These are phyloP conservation scores for Ogataea nonfermentans DNA, from an alignment of 805 yeast genomes.

Conservation along the genomic window DNA sequence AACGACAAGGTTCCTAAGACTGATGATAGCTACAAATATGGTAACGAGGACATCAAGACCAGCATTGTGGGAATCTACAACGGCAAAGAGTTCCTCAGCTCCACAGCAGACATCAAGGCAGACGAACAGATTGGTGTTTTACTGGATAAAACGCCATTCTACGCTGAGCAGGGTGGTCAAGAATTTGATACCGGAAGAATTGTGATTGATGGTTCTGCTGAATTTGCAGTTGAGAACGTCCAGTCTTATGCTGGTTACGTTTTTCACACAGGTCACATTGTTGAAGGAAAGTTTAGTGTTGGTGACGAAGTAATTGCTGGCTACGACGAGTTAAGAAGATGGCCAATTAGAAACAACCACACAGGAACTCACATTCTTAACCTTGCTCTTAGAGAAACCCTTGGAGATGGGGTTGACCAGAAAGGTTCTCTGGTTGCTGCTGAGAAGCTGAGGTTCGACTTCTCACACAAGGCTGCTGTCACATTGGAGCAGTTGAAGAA, in stretches of 20 bases:
- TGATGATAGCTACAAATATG: constrained; percentile 78
- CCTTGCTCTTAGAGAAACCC: constrained; percentile 78
- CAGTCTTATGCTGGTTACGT: constrained; percentile 94
- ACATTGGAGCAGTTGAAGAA: constrained; percentile 64
- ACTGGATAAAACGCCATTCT: constrained; percentile 88
- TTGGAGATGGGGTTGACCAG: constrained; percentile 90
- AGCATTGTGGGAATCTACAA: constrained; percentile 68
- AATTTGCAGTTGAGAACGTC: constrained; percentile 87
- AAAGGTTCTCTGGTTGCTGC: constrained; percentile 96
- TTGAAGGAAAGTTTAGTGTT: constrained; percentile 70
- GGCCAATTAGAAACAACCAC: constrained; percentile 96
- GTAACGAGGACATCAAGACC: constrained; percentile 65
- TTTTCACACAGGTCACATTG: constrained; percentile 84
- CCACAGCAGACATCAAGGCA: constrained; percentile 35
- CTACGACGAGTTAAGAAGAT: constrained; percentile 89
- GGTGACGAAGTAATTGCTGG: constrained; percentile 78
- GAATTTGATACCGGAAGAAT: constrained; percentile 93
- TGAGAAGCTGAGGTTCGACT: constrained; percentile 94
- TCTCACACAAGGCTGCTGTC: constrained; percentile 87
- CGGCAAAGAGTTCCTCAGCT: constrained; percentile 58
- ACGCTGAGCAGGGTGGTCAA: constrained; percentile 99
- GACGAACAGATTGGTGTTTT: constrained; percentile 70
- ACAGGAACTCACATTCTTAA: constrained; percentile 97
- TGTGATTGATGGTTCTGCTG: constrained; percentile 82
- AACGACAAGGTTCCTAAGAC: constrained; percentile 69